Base-by-base conservation (phyloP, 2,329 filamentous ascomycete species). In the Cladosporium sp. region DNA sequence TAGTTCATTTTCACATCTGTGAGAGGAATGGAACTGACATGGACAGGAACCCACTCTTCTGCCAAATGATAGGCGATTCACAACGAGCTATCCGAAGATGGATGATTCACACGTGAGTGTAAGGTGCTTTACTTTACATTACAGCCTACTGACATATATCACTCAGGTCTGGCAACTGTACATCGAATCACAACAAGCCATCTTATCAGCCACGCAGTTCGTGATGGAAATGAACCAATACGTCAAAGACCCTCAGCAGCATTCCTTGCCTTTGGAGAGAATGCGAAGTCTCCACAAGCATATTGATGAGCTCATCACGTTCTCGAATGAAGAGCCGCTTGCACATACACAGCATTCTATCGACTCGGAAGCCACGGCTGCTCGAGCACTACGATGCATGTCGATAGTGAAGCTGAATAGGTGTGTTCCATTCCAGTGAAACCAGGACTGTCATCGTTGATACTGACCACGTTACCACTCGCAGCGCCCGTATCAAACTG, bases 381-480 rank as follows among this genome's bases (percentile, higher is more conserved):
- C 70, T 2, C 69, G 72, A 41, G 68, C 74, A 1, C 60, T 79
- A 13, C 67, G 72, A 40, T 71, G 68, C 24, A 77, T 78, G 63
- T 69, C 74, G 8, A 68, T 69, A 11, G 77, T 78, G 50, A 79
- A 78, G 55, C 55, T 78, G 15, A 77, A 78, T 58, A 77, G 73
- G 73, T 70, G 58, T 41, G 59, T 47, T 1, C 47, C 22, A 27
- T 27, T 27, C 22, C 22, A 5, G 4, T 9, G 9, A 27, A 27
- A 27, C n/a, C n/a, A 27, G 22, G 9, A 27, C 22, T 5, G 22
- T 27, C 22, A 27, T 9, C 22, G 22, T 18, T 9, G 15, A 36
- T 34, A 11, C 29, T 41, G 55, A 36, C 52, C 20, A 7, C n/a
- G n/a, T n/a, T n/a, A n/a, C 32, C 32, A 36, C 11, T n/a, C 8